Conservation (phyloP, 148 eudicot genomes). For the Rhododendron griersonianum region DNA sequence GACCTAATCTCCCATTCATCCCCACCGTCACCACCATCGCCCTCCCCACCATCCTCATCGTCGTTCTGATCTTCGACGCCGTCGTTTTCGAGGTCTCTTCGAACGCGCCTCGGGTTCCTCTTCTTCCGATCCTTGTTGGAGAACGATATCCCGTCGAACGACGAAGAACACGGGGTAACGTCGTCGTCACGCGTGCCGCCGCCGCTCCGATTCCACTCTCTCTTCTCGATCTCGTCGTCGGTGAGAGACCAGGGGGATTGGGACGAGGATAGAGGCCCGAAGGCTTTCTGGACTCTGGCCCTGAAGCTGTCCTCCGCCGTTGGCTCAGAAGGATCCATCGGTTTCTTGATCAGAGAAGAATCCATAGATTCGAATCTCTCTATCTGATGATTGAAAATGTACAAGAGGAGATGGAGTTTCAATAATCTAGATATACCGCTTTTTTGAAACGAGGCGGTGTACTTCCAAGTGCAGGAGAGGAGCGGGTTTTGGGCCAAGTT, state of each 20-base stretch:
- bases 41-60: background rate
- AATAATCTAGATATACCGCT: background rate
- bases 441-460: background rate
- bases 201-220: slow-evolving; percentile 12
- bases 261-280: slow-evolving; percentile 19
- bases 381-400: background rate
- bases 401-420: background rate
- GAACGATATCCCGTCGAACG: slow-evolving; percentile 4
- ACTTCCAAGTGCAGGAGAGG: background rate
- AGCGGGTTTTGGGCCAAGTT: background rate
- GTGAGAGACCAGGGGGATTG: slow-evolving; percentile 27
- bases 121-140: background rate
- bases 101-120: background rate
- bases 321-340: background rate
- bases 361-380: background rate
- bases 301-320: slow-evolving; percentile 16
- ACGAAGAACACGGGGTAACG: slow-evolving; percentile 11
- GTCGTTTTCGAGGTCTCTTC: slow-evolving; percentile 4
- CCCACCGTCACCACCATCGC: background rate
- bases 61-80: background rate
- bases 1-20: slow-evolving; percentile 26
- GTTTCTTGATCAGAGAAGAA: background rate
- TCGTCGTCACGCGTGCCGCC: slow-evolving; percentile 12
- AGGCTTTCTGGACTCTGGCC: slow-evolving; percentile 20
- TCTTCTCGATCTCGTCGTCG: slow-evolving; percentile 22